Conservation (phyloP, 768 basidiomycete genomes). For the Xanthoconium purpureum region DNA sequence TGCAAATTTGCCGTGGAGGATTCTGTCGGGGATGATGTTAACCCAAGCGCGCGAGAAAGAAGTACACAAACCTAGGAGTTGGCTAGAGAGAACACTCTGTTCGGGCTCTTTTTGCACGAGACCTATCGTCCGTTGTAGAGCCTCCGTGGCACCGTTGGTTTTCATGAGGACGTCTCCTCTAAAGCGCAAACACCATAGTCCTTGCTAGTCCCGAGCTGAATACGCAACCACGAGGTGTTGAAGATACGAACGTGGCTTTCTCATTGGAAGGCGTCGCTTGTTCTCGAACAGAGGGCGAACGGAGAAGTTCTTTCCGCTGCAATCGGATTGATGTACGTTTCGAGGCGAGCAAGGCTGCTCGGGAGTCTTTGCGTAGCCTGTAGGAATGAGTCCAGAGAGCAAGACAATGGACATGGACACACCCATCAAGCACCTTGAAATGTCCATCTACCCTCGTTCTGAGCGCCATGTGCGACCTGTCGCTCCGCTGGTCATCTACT, state of each 20-base stretch:
- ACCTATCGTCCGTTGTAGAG: slow-evolving; percentile 76
- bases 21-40: slow-evolving; percentile 42
- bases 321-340: slow-evolving; percentile 56
- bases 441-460: slow-evolving; percentile 49
- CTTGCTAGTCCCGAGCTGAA: background rate
- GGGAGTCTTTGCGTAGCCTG: slow-evolving; percentile 61
- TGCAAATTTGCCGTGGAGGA: slow-evolving; percentile 74
- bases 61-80: slow-evolving; percentile 70
- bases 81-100: slow-evolving; percentile 77
- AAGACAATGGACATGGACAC: slow-evolving; percentile 18
- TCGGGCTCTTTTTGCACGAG: slow-evolving; percentile 93
- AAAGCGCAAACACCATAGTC: background rate
- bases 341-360: slow-evolving; percentile 68
- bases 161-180: slow-evolving; percentile 87
- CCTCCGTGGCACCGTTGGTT: slow-evolving; percentile 87
- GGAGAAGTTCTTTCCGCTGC: slow-evolving; percentile 66
- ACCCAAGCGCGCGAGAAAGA: background rate
- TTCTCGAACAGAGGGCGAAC: slow-evolving; percentile 47
- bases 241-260: slow-evolving; percentile 55
- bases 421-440: slow-evolving; percentile 50
- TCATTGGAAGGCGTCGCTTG: slow-evolving; percentile 45
- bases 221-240: background rate
- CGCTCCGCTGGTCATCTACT: slow-evolving; percentile 71
- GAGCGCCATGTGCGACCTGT: slow-evolving; percentile 48
- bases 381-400: background rate